Conservation (phyloP, 2,329 filamentous ascomycete genomes). For the Beauveria sp. region DNA sequence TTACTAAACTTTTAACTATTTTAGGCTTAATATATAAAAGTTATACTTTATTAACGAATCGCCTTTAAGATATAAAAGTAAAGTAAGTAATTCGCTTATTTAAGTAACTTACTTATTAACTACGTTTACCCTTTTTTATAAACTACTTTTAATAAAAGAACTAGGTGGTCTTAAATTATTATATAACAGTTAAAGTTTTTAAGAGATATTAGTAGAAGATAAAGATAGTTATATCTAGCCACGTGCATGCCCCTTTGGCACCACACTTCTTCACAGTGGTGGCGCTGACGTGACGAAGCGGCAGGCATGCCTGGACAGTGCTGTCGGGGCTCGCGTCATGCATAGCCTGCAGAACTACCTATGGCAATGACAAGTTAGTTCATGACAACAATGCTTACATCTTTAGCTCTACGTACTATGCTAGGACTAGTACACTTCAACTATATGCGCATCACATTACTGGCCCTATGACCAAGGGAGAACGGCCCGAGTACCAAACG, state of each 20-base stretch:
- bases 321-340: constrained; percentile 29
- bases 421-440: constrained; percentile 24
- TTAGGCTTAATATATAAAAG: too few species aligned
- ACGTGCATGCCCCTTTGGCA: constrained; percentile 17
- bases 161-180: too few species aligned
- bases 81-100: too few species aligned
- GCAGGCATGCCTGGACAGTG: constrained; percentile 31
- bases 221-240: neutral
- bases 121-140: too few species aligned
- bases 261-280: constrained; percentile 35
- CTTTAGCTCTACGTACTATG: constrained; percentile 24
- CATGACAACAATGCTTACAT: constrained; percentile 33
- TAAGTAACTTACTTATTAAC: too few species aligned
- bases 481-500: constrained; percentile 28
- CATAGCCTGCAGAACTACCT: constrained; percentile 28
- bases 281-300: constrained; percentile 18
- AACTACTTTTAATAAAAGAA: too few species aligned
- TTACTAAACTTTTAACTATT: too few species aligned
- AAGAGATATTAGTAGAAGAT: too few species aligned
- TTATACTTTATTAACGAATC: too few species aligned
- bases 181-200: too few species aligned
- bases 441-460: constrained; percentile 30
- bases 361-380: neutral
- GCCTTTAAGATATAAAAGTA: too few species aligned
- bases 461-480: constrained; percentile 21